Evolutionary conservation across 257 asterid genomes (phyloP).

Genomic region (Nicotiana paniculata): DNA sequence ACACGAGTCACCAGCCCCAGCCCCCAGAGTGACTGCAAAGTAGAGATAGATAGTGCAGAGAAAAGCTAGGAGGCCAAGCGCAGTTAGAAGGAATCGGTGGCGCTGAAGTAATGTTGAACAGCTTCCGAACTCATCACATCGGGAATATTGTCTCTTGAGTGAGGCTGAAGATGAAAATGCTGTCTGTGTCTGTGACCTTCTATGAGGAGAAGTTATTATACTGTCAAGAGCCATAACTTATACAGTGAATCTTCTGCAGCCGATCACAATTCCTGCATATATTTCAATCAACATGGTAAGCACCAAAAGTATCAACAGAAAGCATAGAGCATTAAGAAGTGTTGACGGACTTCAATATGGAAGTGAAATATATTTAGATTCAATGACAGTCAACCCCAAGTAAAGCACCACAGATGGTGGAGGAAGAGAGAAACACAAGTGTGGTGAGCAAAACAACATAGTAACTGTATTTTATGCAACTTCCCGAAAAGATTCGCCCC

Average conservation of each 20-base stretch:
- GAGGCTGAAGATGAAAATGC: conserved; percentile 23
- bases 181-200: conserved; percentile 37
- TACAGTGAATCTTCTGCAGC: not conserved
- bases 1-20: conserved; percentile 17
- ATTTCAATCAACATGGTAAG: not conserved
- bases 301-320: not conserved
- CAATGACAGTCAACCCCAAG: not conserved
- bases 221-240: conserved; percentile 33
- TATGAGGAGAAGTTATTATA: conserved; percentile 39
- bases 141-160: conserved; percentile 20
- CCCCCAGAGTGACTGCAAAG: conserved; percentile 46
- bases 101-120: conserved; percentile 32
- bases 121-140: conserved; percentile 32
- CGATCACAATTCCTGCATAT: conserved; percentile 10
- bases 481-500: not conserved
- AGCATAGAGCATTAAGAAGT: not conserved
- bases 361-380: not conserved
- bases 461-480: not conserved
- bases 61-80: conserved; percentile 36
- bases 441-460: not conserved
- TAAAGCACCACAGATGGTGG: not conserved
- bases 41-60: conserved; percentile 49
- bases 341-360: not conserved
- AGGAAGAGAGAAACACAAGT: not conserved
- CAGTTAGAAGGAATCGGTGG: conserved; percentile 44